A percentile compares a stretch with the other conserved stretches of the same genome.
Evolutionary conservation across 148 eudicot genomes (phyloP).

Genomic region (Vaccinium vitisidaea): DNA sequence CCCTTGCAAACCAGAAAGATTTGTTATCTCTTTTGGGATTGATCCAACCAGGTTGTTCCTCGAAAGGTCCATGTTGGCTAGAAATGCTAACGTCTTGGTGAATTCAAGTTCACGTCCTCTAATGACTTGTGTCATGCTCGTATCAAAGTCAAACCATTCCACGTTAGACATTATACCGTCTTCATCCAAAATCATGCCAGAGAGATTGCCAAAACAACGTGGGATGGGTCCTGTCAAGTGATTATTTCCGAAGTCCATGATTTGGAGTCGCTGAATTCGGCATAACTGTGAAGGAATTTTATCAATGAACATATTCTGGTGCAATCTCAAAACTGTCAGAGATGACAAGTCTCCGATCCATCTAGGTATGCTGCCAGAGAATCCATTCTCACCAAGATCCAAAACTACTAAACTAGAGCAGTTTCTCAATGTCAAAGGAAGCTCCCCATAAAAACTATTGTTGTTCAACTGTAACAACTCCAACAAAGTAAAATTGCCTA

Average conservation of each 20-base stretch:
- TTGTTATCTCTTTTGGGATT: slow-evolving; percentile 32
- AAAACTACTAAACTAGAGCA: no score
- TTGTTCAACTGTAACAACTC: no score
- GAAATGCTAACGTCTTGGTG: slow-evolving; percentile 8
- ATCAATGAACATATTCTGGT: neutral
- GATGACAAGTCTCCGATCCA: no score
- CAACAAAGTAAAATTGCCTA: neutral
- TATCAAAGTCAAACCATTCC: neutral
- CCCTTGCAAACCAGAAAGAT: slow-evolving; percentile 19
- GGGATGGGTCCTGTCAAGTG: slow-evolving; percentile 36
- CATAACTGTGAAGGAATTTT: neutral
- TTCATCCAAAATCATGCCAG: slow-evolving; percentile 6
- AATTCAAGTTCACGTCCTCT: slow-evolving; percentile 25
- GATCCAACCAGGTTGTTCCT: slow-evolving; percentile 31
- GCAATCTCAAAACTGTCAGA: no score
- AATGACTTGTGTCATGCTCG: neutral
- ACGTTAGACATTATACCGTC: neutral
- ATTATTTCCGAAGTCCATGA: slow-evolving; percentile 36
- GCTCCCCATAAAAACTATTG: no score
- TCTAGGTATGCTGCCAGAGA: no score
- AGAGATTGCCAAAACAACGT: slow-evolving; percentile 17
- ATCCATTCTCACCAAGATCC: no score
- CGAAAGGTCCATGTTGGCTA: slow-evolving; percentile 40
- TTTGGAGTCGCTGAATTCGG: slow-evolving; percentile 7
- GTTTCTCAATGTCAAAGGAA: no score